Evolutionary conservation across 2,329 filamentous ascomycete genomes (phyloP).

Genomic region (Pseudopyricularia javanii): DNA sequence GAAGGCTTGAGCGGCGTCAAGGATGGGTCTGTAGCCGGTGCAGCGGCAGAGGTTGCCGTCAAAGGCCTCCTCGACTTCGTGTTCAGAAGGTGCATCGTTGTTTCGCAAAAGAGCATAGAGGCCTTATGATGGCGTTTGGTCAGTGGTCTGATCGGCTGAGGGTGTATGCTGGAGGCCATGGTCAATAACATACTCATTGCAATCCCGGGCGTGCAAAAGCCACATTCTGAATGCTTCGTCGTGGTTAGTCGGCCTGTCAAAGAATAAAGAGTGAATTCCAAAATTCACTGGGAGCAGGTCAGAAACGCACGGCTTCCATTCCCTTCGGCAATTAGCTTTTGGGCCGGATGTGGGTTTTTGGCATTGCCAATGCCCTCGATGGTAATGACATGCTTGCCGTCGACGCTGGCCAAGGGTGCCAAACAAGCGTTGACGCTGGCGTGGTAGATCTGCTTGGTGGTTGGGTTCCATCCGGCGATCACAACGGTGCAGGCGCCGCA

Average conservation of each 20-base stretch:
- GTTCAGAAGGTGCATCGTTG: conserved; percentile 61
- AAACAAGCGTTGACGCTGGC: conserved; percentile 94
- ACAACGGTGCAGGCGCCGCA: conserved; percentile 96
- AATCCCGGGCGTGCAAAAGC: conserved; percentile 95
- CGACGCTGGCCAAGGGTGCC: conserved; percentile 81
- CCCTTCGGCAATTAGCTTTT: conserved; percentile 80
- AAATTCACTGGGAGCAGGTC: conserved; percentile 55
- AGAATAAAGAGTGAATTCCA: too few species aligned
- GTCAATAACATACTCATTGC: conserved; percentile 60
- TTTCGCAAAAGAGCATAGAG: conserved; percentile 87
- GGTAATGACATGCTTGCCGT: conserved; percentile 97
- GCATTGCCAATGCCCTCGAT: conserved; percentile 90
- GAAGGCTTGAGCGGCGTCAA: conserved; percentile 90
- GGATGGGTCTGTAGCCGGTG: conserved; percentile 86
- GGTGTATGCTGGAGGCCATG: neutral
- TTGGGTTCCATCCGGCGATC: conserved; percentile 85
- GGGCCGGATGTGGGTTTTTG: conserved; percentile 74
- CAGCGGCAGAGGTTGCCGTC: conserved; percentile 94
- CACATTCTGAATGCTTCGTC: conserved; percentile 45
- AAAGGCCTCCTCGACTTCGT: conserved; percentile 89
- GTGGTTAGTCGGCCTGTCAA: neutral
- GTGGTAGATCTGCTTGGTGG: conserved; percentile 86
- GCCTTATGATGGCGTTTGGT: conserved; percentile 3
- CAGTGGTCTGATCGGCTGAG: neutral
- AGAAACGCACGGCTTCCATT: conserved; percentile 56